Evolutionary conservation across 2,329 filamentous ascomycete genomes (phyloP), one percentile per base, ranked within the genome.

Genomic region (Paraphaeosphaeria minitans): DNA sequence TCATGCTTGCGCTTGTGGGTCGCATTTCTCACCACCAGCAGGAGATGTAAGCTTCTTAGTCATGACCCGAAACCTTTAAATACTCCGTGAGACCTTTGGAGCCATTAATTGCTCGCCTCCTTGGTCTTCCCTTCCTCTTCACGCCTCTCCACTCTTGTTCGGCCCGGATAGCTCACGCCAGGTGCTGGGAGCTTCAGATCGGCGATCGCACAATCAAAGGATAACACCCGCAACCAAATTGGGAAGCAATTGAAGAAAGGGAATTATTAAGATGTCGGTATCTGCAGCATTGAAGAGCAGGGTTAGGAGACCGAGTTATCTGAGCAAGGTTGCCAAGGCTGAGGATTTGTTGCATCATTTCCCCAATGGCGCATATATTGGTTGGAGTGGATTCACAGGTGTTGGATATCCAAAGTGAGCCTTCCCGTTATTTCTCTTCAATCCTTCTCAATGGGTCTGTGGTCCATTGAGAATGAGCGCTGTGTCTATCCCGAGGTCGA

Each of bases 331-430:
- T 59, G 87, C 89, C 68, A 87, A 87, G 69, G 87, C 92, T 39
- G 87, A 95, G 77, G 92, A 96, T 75, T 78, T 96, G 64, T 84
- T 96, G 60, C 84, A 90, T 63, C 84, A 91, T 67, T 96, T 96
- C 71, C 92, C 92, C 64, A 86, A 95, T 82, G 89, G 88, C 73
- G 80, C 90, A n/a, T 95, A 95, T 77, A 86, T 96, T 69, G 93
- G 92, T 71, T 96, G 92, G 92, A 92, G 88, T 64, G 92, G 92
- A 10, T 96, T 96, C 79, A 96, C 92, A 13, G 92, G 92, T 69
- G 92, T 96, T 55, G 91, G 91, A 59, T 95, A 95, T 80, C 91
- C 91, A 63, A 95, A 95, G 89, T 91, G 80, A 69, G 86, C 81
- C 33, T 19, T 14, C n/a, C 47, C 35, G 39, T 53, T 50, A 13